These are phyloP conservation scores for Sporothrix brasiliensis DNA, from an alignment of 2,329 filamentous ascomycete genomes.

Conservation along the genomic window DNA sequence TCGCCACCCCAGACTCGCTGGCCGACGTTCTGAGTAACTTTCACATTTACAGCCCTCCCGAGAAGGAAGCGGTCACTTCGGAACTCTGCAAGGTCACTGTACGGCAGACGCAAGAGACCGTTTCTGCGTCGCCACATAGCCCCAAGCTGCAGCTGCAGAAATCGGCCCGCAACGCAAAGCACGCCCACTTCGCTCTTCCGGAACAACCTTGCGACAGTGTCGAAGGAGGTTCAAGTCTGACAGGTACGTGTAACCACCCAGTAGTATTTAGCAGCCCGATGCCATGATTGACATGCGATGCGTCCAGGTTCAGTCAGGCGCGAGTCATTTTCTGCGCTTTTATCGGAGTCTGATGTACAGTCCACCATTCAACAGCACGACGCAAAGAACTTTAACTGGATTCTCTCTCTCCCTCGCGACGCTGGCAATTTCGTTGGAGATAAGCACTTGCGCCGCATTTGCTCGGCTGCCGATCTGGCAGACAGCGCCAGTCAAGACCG, in stretches of 20 bases:
- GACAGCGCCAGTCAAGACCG: constrained; percentile 32
- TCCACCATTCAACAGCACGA: constrained; percentile 44
- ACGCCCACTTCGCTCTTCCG: constrained; percentile 29
- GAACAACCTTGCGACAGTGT: not conserved
- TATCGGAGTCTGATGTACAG: constrained; percentile 22
- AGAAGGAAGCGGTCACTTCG: constrained; percentile 8
- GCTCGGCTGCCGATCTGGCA: constrained; percentile 26
- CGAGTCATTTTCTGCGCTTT: constrained; percentile 27
- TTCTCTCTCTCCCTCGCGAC: constrained; percentile 47
- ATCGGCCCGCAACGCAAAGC: constrained; percentile 16
- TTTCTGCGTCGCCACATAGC: not conserved
- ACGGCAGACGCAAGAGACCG: not conserved
- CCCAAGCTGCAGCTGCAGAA: not conserved
- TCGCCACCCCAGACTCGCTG: constrained; percentile 40
- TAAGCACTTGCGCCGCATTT: constrained; percentile 30
- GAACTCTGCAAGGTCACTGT: not conserved
- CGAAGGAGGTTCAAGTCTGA: not conserved
- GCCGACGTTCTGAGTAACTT: constrained; percentile 43
- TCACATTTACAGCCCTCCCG: constrained; percentile 38
- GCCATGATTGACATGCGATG: not conserved
- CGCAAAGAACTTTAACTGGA: constrained; percentile 56
- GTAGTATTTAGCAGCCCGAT: not conserved
- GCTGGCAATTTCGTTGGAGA: constrained; percentile 6
- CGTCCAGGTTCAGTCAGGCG: constrained; percentile 16
- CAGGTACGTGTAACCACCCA: not conserved